Conservation (phyloP, 495 filamentous ascomycete genomes). For the Mytilinidion resinicola region DNA sequence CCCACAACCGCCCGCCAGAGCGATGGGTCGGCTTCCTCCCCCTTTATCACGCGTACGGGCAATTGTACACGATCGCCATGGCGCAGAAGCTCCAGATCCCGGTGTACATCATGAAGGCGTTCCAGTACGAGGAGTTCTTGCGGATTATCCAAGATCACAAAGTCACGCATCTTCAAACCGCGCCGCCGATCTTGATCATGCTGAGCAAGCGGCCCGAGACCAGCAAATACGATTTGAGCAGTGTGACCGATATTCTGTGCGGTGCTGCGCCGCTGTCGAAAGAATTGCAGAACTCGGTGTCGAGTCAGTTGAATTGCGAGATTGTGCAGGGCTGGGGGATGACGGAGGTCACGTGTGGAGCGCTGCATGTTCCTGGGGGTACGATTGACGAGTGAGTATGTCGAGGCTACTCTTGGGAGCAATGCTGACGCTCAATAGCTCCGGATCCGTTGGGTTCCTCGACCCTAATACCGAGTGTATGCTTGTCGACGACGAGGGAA, state of each 20-base stretch:
- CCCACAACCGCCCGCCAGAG: conserved; percentile 27
- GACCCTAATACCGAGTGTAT: conserved; percentile 33
- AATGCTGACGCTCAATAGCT: conserved; percentile 14
- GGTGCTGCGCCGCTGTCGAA: conserved; percentile 34
- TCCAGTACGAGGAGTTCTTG: conserved; percentile 34
- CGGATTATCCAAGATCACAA: conserved; percentile 29
- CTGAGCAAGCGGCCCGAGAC: conserved; percentile 35
- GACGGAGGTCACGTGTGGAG: conserved; percentile 36
- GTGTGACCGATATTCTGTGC: conserved; percentile 32
- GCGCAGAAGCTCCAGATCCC: conserved; percentile 30
- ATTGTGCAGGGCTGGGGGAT: conserved; percentile 36
- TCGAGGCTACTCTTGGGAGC: neutral
- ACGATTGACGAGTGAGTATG: conserved; percentile 25
- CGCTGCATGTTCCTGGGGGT: conserved; percentile 27
- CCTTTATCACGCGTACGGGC: conserved; percentile 37
- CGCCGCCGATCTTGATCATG: conserved; percentile 36
- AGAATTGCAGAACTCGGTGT: conserved; percentile 33
- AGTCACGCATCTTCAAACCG: conserved; percentile 34
- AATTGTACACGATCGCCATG: conserved; percentile 34
- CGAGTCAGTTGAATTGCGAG: conserved; percentile 23
- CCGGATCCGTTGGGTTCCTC: conserved; percentile 31
- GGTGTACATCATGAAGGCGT: conserved; percentile 34
- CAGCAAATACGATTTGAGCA: conserved; percentile 34
- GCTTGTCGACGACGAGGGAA: conserved; percentile 35
- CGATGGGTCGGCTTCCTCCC: conserved; percentile 35